These are phyloP conservation scores for Saitoella complicata DNA, from an alignment of 805 yeast genomes.

Conservation along the genomic window DNA sequence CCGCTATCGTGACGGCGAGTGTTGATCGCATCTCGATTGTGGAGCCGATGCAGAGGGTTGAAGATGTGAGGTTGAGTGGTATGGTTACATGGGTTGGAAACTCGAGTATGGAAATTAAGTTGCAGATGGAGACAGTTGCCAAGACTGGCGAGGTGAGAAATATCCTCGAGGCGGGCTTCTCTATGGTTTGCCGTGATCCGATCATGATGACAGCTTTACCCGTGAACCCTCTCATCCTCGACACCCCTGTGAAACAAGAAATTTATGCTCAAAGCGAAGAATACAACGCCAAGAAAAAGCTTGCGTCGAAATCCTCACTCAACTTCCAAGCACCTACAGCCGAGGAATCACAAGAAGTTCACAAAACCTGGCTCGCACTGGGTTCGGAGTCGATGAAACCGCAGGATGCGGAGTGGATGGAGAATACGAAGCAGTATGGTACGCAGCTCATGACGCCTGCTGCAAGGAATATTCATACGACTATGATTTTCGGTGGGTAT, in stretches of 20 bases:
- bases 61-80: slow-evolving; percentile 68
- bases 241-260: slow-evolving; percentile 58
- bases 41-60: slow-evolving; percentile 64
- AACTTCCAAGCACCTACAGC: slow-evolving; percentile 64
- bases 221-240: slow-evolving; percentile 63
- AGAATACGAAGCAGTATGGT: slow-evolving; percentile 51
- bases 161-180: slow-evolving; percentile 77
- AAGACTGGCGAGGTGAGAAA: slow-evolving; percentile 34
- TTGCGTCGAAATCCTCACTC: slow-evolving; percentile 53
- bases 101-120: slow-evolving; percentile 88
- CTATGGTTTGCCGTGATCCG: slow-evolving; percentile 91
- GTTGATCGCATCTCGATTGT: slow-evolving; percentile 83
- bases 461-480: slow-evolving; percentile 84
- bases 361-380: neutral
- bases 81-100: slow-evolving; percentile 86
- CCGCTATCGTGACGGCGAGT: slow-evolving; percentile 79
- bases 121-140: slow-evolving; percentile 67
- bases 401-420: slow-evolving; percentile 26
- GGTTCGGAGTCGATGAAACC: slow-evolving; percentile 15
- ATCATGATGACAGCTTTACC: slow-evolving; percentile 80
- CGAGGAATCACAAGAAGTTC: slow-evolving; percentile 30
- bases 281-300: slow-evolving; percentile 72
- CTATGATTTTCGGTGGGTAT: slow-evolving; percentile 91
- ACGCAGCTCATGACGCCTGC: slow-evolving; percentile 93
- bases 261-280: slow-evolving; percentile 81